Evolutionary conservation across 148 eudicot species (phyloP).

Genomic region (Spergularia marina): DNA sequence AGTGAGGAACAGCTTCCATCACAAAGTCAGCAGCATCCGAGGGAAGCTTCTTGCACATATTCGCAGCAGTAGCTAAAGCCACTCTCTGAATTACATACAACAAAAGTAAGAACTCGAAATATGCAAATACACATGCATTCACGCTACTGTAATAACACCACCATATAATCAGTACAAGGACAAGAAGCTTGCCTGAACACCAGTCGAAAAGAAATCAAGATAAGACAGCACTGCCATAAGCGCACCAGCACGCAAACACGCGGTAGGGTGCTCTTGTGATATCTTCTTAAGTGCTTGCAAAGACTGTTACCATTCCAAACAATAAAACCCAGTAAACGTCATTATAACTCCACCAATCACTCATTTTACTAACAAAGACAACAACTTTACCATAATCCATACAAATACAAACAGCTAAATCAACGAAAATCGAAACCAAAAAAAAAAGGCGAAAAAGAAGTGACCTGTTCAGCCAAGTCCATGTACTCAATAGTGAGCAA

Average conservation of each 20-base stretch:
- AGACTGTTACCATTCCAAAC: constrained; percentile 51
- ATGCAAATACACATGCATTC: background rate
- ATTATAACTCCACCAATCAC: background rate
- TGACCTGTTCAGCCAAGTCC: constrained; percentile 99
- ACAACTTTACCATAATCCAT: background rate
- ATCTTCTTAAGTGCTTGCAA: constrained; percentile 98
- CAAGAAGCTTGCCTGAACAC: constrained; percentile 67
- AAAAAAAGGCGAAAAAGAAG: background rate
- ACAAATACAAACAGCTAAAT: background rate
- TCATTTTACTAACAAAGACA: constrained; percentile 1
- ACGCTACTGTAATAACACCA: background rate
- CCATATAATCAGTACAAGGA: background rate
- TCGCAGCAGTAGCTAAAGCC: constrained; percentile 95
- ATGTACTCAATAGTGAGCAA: constrained; percentile 89
- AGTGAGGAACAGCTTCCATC: constrained; percentile 97
- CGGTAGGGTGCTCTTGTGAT: constrained; percentile 97
- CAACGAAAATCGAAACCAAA: background rate
- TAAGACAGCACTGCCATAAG: constrained; percentile 99
- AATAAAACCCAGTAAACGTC: background rate
- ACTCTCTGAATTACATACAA: constrained; percentile 60
- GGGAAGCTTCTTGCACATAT: constrained; percentile 98
- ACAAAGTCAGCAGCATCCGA: constrained; percentile 99
- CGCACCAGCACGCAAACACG: constrained; percentile 93
- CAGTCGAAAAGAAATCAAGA: constrained; percentile 96
- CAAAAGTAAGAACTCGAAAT: background rate